Evolutionary conservation across 202 grass and related monocot genomes (phyloP).

Genomic region (Schoenoplectus tabernaemontani): DNA sequence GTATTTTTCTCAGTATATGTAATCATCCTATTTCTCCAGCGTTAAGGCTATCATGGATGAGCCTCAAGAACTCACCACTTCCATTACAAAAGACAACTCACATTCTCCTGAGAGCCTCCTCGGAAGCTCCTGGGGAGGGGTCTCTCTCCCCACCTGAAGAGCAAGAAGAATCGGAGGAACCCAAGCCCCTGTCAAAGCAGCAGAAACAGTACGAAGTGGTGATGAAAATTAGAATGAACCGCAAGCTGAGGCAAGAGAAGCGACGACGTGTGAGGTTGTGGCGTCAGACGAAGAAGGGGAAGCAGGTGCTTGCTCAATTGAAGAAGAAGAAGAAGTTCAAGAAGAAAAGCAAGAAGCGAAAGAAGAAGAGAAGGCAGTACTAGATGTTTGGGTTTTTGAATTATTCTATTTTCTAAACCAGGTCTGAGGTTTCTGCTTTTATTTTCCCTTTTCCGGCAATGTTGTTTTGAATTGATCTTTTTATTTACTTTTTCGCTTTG

Average conservation of each 20-base stretch:
- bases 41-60: conserved; percentile 39
- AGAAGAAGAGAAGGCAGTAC: neutral
- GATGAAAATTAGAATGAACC: conserved; percentile 49
- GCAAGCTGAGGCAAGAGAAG: conserved; percentile 60
- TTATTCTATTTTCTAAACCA: conserved; percentile 1
- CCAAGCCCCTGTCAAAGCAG: conserved; percentile 57
- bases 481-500: conserved; percentile 5
- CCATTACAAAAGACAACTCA: conserved; percentile 37
- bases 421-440: conserved; percentile 6
- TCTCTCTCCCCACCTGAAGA: conserved; percentile 28
- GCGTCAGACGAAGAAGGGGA: conserved; percentile 72
- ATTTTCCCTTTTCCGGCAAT: neutral
- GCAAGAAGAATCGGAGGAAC: conserved; percentile 35
- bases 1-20: neutral
- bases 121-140: conserved; percentile 29
- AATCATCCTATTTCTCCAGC: conserved; percentile 27
- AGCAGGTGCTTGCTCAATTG: conserved; percentile 76
- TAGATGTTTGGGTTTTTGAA: neutral
- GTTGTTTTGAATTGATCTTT: conserved; percentile 7
- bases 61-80: conserved; percentile 4
- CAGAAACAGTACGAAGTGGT: conserved; percentile 54
- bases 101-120: conserved; percentile 32
- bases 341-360: neutral
- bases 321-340: conserved; percentile 43
- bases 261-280: conserved; percentile 60